Evolutionary conservation across 305 asterid genomes (phyloP).

Genomic region (Solanum chacoense): DNA sequence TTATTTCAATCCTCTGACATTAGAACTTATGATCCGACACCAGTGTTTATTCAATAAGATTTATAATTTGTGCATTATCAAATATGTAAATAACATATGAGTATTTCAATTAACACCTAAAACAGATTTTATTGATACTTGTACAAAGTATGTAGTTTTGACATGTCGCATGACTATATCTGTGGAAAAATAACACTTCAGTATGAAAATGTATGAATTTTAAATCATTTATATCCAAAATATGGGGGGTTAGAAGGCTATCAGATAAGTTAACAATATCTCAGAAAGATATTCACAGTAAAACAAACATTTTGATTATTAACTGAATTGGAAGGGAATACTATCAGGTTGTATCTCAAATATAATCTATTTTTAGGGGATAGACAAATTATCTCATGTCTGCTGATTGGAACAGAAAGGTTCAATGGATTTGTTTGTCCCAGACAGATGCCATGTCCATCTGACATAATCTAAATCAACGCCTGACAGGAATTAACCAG

Average conservation of each 20-base stretch:
- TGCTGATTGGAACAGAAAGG: background rate
- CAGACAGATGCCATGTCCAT: background rate
- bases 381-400: background rate
- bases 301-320: background rate
- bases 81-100: background rate
- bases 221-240: background rate
- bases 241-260: background rate
- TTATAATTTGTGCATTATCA: background rate
- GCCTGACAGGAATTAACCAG: background rate
- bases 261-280: background rate
- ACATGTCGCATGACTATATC: background rate
- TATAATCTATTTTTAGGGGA: background rate
- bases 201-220: background rate
- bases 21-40: background rate
- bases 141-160: background rate
- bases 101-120: background rate
- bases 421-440: background rate
- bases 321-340: background rate
- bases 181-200: background rate
- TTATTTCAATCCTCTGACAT: background rate
- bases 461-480: background rate
- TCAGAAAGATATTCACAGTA: background rate
- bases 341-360: background rate
- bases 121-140: background rate
- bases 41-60: background rate